These are phyloP conservation scores for Carpinus fangiana DNA, from an alignment of 306 rosid species.

Conservation along the genomic window DNA sequence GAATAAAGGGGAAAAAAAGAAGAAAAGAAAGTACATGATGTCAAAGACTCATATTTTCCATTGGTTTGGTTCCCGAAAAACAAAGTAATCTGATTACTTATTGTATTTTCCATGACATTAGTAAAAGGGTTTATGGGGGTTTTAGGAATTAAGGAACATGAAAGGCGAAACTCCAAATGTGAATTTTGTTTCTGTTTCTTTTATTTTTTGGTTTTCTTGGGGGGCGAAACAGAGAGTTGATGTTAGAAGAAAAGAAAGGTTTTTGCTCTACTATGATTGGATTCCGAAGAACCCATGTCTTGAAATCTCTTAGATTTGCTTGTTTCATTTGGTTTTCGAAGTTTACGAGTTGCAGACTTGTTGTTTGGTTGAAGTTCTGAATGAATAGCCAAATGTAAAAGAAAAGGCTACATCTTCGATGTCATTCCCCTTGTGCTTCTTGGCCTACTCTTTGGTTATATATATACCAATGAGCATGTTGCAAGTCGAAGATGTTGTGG, in stretches of 20 bases:
- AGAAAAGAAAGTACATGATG: too few species aligned
- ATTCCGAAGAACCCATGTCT: background rate
- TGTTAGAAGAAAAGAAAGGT: background rate
- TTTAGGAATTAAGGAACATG: background rate
- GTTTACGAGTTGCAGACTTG: background rate
- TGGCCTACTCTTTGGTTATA: background rate
- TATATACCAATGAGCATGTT: background rate
- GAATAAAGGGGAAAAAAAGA: too few species aligned
- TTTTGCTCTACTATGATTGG: background rate
- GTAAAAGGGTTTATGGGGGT: background rate
- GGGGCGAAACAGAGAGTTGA: background rate
- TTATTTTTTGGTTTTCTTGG: background rate
- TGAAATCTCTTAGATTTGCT: background rate
- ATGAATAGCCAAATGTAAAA: background rate
- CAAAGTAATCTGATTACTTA: background rate
- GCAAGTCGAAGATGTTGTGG: background rate
- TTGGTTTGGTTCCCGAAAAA: background rate
- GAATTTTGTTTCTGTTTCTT: background rate
- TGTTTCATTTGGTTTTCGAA: background rate
- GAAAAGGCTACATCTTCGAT: background rate
- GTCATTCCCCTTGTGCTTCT: background rate
- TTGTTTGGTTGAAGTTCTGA: slow-evolving; percentile 20
- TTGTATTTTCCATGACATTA: background rate
- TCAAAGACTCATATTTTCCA: background rate
- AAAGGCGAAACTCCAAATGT: background rate